Evolutionary conservation across 768 basidiomycete genomes (phyloP).

Genomic region (Trametes cinnabarina): DNA sequence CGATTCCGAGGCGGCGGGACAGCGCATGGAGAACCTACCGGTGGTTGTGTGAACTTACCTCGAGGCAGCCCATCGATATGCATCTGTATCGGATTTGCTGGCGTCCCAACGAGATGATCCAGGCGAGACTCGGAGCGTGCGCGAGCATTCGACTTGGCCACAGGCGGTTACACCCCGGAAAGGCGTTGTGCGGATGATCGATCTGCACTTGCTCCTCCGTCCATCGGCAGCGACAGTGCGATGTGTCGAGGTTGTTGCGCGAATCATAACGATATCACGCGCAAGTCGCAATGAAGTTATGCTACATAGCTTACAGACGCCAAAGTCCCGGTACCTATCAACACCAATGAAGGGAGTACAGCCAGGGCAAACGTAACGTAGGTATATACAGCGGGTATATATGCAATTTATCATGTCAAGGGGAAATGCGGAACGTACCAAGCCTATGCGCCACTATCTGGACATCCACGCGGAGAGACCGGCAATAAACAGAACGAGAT

Average conservation of each 20-base stretch:
- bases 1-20: neutral
- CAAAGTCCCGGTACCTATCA: neutral
- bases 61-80: neutral
- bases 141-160: too few species aligned
- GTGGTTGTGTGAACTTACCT: neutral
- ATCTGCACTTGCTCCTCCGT: too few species aligned
- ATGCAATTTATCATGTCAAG: slow-evolving; percentile 1
- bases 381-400: slow-evolving; percentile 16
- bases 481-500: neutral
- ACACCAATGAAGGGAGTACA: neutral
- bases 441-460: neutral
- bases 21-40: neutral
- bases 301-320: slow-evolving; percentile 14
- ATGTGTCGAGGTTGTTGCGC: neutral
- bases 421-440: slow-evolving; percentile 6
- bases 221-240: too few species aligned
- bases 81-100: neutral
- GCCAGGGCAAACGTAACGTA: slow-evolving; percentile 6
- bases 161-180: too few species aligned
- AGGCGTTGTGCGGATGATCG: too few species aligned
- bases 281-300: neutral
- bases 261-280: neutral
- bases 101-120: neutral
- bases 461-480: neutral
- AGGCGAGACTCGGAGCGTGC: neutral